A percentile compares a stretch with the other conserved stretches of the same genome.
These are phyloP conservation scores for Termitomyces sp. DNA, from an alignment of 768 basidiomycete species.

Conservation along the genomic window DNA sequence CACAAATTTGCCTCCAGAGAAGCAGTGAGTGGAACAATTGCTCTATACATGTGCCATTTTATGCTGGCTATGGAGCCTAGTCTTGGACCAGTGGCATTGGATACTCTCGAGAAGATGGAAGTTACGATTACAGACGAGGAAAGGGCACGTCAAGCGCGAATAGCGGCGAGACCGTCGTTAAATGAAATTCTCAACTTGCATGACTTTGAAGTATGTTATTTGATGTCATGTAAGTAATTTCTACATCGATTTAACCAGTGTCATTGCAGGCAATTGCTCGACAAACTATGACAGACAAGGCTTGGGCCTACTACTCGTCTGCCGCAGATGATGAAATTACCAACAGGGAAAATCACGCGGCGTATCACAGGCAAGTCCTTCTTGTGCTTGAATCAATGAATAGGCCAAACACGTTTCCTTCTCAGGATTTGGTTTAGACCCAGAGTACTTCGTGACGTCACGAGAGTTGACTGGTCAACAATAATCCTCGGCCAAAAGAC, in stretches of 20 bases:
- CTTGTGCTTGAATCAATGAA: neutral
- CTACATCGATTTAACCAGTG: conserved; percentile 2
- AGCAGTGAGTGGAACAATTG: conserved; percentile 53
- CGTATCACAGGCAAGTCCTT: conserved; percentile 72
- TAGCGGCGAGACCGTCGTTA: conserved; percentile 65
- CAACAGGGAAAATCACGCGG: conserved; percentile 82
- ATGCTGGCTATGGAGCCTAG: conserved; percentile 24
- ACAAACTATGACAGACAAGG: conserved; percentile 77
- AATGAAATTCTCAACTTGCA: conserved; percentile 85
- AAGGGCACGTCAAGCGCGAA: conserved; percentile 59
- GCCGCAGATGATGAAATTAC: conserved; percentile 96
- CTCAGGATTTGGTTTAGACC: conserved; percentile 87
- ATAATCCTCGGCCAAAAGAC: conserved; percentile 74
- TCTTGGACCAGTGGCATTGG: conserved; percentile 69
- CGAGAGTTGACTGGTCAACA: conserved; percentile 82
- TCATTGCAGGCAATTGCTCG: conserved; percentile 72
- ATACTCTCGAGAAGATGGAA: conserved; percentile 60
- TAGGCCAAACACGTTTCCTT: neutral
- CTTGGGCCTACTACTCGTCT: conserved; percentile 97
- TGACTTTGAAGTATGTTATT: conserved; percentile 76
- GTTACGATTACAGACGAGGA: conserved; percentile 69
- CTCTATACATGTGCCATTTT: conserved; percentile 2
- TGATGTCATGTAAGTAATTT: neutral
- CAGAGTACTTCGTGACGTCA: conserved; percentile 79
- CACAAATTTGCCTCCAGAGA: conserved; percentile 76